These are phyloP conservation scores for Talaromyces borbonicus DNA, from an alignment of 495 filamentous ascomycete genomes.

Conservation along the genomic window DNA sequence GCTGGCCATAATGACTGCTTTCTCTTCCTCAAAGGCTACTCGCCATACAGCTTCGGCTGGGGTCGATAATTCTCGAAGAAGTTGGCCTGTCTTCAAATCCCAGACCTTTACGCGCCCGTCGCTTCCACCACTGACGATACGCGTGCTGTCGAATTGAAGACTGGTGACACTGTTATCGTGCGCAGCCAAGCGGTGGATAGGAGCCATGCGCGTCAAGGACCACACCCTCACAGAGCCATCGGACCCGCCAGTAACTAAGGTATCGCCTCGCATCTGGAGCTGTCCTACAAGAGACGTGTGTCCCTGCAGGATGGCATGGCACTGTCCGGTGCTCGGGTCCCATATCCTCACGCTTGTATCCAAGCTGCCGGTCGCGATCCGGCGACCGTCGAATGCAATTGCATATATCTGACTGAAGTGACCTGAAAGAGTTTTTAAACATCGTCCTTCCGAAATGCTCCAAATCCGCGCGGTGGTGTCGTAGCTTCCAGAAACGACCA, in stretches of 20 bases:
- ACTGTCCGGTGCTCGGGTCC: conserved; percentile 83
- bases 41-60: conserved; percentile 95
- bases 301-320: conserved; percentile 87
- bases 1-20: conserved; percentile 90
- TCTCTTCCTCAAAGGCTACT: conserved; percentile 96
- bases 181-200: conserved; percentile 90
- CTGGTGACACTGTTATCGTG: conserved; percentile 98
- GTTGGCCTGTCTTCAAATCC: conserved; percentile 81
- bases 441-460: conserved; percentile 91
- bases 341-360: conserved; percentile 96
- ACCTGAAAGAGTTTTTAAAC: conserved; percentile 77
- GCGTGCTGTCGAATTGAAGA: conserved; percentile 88
- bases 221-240: conserved; percentile 94
- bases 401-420: conserved; percentile 99
- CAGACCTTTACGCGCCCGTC: conserved; percentile 96
- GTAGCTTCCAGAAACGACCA: conserved; percentile 93
- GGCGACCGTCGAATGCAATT: conserved; percentile 86
- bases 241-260: conserved; percentile 89
- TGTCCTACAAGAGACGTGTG: conserved; percentile 98
- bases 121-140: conserved; percentile 89
- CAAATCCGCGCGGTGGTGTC: conserved; percentile 95
- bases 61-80: conserved; percentile 82
- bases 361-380: conserved; percentile 92
- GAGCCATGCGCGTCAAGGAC: conserved; percentile 78
- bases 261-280: conserved; percentile 87